Conservation (phyloP, 148 eudicot species). For the Persicaria tinctoria region DNA sequence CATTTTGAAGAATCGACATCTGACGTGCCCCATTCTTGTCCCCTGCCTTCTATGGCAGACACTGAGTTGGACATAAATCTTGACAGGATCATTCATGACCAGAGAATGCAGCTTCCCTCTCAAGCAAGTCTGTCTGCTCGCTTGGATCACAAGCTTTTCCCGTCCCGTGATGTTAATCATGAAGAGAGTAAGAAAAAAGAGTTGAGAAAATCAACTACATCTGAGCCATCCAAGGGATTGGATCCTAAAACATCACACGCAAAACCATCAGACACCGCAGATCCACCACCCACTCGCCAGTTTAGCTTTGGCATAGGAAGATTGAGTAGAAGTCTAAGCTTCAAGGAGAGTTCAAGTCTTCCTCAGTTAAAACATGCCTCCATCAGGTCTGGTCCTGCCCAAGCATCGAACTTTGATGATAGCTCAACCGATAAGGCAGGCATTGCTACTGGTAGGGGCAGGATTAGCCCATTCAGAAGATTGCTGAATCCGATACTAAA, state of each 20-base stretch:
- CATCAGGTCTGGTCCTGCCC: constrained; percentile 46
- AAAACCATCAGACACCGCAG: background rate
- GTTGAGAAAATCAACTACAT: constrained; percentile 6
- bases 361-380: constrained; percentile 22
- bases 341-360: constrained; percentile 37
- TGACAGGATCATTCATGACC: constrained; percentile 24
- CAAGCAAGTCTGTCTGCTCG: constrained; percentile 7
- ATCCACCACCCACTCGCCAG: constrained; percentile 26
- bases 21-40: too few relatives aligned
- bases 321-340: constrained; percentile 61
- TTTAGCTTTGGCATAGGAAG: constrained; percentile 46
- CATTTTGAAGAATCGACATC: background rate
- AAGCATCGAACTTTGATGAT: constrained; percentile 18
- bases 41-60: constrained; percentile 15
- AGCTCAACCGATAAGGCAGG: constrained; percentile 13
- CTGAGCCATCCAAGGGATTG: constrained; percentile 19
- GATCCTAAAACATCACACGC: constrained; percentile 5
- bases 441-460: constrained; percentile 26
- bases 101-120: constrained; percentile 22
- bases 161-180: background rate
- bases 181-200: constrained; percentile 11
- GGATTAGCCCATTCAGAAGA: constrained; percentile 66
- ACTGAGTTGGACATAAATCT: constrained; percentile 31
- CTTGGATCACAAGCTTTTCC: background rate
- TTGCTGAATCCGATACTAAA: constrained; percentile 57